A percentile compares a stretch with the other conserved stretches of the same genome.
phyloP scores from a whole-genome alignment of 2,329 filamentous ascomycete genomes.

The Herpotrichia juniperi region DNA sequence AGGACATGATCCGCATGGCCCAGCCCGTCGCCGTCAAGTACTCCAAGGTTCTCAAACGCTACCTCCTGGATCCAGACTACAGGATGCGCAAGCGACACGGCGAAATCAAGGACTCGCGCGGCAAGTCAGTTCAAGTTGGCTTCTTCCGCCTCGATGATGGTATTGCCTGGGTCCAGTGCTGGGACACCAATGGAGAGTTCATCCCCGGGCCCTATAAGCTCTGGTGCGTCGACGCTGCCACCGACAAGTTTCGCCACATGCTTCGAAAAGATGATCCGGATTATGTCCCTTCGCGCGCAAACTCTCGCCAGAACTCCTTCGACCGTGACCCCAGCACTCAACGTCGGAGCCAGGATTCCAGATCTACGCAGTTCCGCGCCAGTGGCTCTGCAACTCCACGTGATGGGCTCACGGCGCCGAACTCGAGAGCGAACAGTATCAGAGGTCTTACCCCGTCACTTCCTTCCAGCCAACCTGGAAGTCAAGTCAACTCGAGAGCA shows the following conservation, averaged over 20 bases:
- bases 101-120: slow-evolving; percentile 46
- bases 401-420: slow-evolving; percentile 31
- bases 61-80: slow-evolving; percentile 56
- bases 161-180: slow-evolving; percentile 56
- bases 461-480: slow-evolving; percentile 24
- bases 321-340: slow-evolving; percentile 2
- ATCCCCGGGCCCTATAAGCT: slow-evolving; percentile 58
- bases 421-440: slow-evolving; percentile 36
- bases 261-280: slow-evolving; percentile 45
- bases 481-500: slow-evolving; percentile 30
- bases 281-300: slow-evolving; percentile 25
- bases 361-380: slow-evolving; percentile 31
- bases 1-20: slow-evolving; percentile 33
- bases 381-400: slow-evolving; percentile 29
- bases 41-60: slow-evolving; percentile 56
- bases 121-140: slow-evolving; percentile 46
- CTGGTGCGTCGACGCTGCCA: slow-evolving; percentile 53
- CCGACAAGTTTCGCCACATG: slow-evolving; percentile 47
- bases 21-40: slow-evolving; percentile 50
- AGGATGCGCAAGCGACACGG: slow-evolving; percentile 53
- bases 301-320: not conserved
- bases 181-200: slow-evolving; percentile 57
- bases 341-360: slow-evolving; percentile 35
- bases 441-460: slow-evolving; percentile 24
- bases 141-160: slow-evolving; percentile 59